Evolutionary conservation across 495 filamentous ascomycete genomes (phyloP), one percentile per base, ranked within the genome.

Genomic region (Aspergillus heteromorphus): DNA sequence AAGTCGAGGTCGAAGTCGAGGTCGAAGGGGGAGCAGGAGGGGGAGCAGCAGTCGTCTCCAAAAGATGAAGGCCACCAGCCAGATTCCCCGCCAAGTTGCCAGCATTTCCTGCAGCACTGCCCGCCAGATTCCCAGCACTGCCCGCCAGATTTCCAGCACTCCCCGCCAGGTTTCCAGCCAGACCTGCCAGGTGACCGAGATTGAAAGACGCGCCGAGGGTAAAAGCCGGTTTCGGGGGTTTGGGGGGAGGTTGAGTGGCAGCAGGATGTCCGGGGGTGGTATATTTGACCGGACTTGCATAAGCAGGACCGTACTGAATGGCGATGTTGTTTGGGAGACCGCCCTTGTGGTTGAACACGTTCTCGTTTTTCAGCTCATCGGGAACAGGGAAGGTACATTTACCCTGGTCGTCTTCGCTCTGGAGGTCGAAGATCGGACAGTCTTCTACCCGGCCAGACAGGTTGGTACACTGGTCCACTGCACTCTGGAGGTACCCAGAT

Each of bases 381-480:
- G 83, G 82, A 5, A 80, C 8, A n/a, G 77, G 65, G 54, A 83
- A 77, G 8, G 53, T 65, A 55, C 76, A 80, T 11, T 75, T 51
- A 0, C 58, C 57, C 43, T 69, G 64, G 10, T 74, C 64, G 5
- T 38, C 49, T 17, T 82, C 71, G 19, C 54, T 54, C 55, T 85
- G 77, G 45, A 86, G 63, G 48, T 72, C 65, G 66, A 88, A 88
- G n/a, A 86, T 56, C 0, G 68, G 62, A 65, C 85, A 88, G 51
- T 80, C 82, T 13, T 63, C 41, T 21, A 86, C 72, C 19, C 70
- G 29, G 13, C 85, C 85, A 6, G 75, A 73, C 7, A 58, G 65
- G 65, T 77, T 79, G 11, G 77, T 80, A 69, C 79, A 81, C 29
- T 65, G 61, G 13, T 77, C 54, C n/a, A 75, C 62, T 21, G 75